Evolutionary conservation across 2,329 filamentous ascomycete species (phyloP).

Genomic region (Helotiales sp.): DNA sequence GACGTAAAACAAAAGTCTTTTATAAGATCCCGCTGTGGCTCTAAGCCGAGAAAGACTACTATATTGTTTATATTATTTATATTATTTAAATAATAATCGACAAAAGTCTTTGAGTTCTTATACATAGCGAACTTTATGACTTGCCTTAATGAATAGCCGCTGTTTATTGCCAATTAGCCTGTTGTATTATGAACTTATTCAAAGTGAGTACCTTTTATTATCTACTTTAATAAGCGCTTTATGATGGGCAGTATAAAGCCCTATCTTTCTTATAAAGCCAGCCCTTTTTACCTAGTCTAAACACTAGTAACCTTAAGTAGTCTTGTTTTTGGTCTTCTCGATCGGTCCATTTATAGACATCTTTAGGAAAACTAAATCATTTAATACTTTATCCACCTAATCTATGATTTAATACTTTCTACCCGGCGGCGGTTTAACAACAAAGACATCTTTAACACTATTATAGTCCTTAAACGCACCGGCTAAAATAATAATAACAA

Average conservation of each 20-base stretch:
- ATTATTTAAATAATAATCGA: conserved; percentile 25
- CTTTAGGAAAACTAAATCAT: conserved; percentile 20
- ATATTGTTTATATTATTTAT: conserved; percentile 25
- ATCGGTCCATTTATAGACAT: conserved; percentile 22
- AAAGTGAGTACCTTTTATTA: conserved; percentile 19
- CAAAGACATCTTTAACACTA: conserved; percentile 20
- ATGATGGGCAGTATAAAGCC: conserved; percentile 18
- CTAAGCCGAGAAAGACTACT: conserved; percentile 20
- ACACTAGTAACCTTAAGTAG: conserved; percentile 19
- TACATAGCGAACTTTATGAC: conserved; percentile 24
- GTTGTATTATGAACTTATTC: conserved; percentile 20
- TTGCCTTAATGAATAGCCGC: conserved; percentile 25
- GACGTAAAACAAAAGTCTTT: conserved; percentile 22
- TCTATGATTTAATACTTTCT: conserved; percentile 26
- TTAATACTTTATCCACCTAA: conserved; percentile 11
- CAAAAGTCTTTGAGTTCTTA: conserved; percentile 26
- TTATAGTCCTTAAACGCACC: conserved; percentile 22
- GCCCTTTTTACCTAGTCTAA: conserved; percentile 26
- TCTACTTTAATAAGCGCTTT: conserved; percentile 29
- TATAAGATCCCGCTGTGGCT: conserved; percentile 19
- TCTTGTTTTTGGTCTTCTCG: conserved; percentile 28
- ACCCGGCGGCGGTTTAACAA: conserved; percentile 13
- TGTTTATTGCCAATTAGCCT: conserved; percentile 26
- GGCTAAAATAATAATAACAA: conserved; percentile 26
- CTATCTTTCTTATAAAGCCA: conserved; percentile 20